Percentiles rank a stretch among this genome's conserved stretches.
Evolutionary conservation across 2,329 filamentous ascomycete species (phyloP).

Genomic region (Drechslerella dactyloides): DNA sequence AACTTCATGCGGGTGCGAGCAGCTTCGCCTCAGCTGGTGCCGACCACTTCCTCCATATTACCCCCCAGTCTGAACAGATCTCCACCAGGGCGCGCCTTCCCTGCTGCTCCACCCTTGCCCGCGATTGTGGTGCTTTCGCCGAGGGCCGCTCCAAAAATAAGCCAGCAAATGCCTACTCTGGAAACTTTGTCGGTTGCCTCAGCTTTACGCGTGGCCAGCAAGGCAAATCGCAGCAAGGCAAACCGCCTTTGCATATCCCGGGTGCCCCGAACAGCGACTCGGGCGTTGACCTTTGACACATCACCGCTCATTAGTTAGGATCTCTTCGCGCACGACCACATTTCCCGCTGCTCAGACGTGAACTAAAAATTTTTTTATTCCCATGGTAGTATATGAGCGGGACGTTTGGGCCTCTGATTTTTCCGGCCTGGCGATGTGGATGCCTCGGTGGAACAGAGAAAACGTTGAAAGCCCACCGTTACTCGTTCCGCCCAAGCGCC

Average conservation of each 20-base stretch:
- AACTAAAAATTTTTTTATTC: background rate
- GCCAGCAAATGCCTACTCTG: constrained; percentile 36
- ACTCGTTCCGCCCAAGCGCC: constrained; percentile 35
- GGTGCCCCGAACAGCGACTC: constrained; percentile 7
- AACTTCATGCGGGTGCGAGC: constrained; percentile 43
- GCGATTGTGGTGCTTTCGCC: constrained; percentile 38
- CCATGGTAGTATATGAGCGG: background rate
- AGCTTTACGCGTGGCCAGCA: constrained; percentile 45
- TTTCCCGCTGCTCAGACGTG: background rate
- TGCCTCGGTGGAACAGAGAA: constrained; percentile 7
- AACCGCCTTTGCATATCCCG: constrained; percentile 8
- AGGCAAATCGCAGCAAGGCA: constrained; percentile 46
- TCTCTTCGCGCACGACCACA: constrained; percentile 1
- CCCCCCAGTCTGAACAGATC: constrained; percentile 28
- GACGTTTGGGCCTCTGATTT: background rate
- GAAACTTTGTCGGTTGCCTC: constrained; percentile 35
- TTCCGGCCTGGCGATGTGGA: background rate
- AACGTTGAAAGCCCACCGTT: constrained; percentile 21
- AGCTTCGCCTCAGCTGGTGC: constrained; percentile 50
- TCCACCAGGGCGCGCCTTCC: constrained; percentile 44
- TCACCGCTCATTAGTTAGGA: background rate
- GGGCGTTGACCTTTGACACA: constrained; percentile 1
- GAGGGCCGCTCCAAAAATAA: constrained; percentile 46
- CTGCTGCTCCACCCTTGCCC: constrained; percentile 37
- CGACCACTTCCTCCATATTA: constrained; percentile 19